These are phyloP conservation scores for Sinapis alba DNA, from an alignment of 441 rosid genomes.

Conservation along the genomic window DNA sequence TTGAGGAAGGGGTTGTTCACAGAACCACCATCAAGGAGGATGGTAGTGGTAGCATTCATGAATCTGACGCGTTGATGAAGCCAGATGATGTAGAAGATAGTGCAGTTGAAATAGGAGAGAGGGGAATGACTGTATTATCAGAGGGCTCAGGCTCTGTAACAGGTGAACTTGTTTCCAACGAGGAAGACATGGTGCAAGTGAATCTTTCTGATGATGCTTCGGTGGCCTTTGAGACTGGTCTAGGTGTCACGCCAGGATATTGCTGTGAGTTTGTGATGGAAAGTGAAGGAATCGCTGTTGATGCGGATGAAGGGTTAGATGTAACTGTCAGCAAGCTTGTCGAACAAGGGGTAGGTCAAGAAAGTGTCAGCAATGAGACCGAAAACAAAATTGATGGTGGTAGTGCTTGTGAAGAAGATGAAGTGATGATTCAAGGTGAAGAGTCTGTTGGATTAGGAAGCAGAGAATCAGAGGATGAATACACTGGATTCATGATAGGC, in stretches of 20 bases:
- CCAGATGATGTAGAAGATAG: constrained; percentile 27
- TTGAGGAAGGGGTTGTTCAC: not conserved
- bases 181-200: constrained; percentile 8
- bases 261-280: constrained; percentile 24
- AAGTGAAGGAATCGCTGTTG: constrained; percentile 17
- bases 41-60: constrained; percentile 11
- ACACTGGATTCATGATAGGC: not conserved
- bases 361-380: constrained; percentile 11
- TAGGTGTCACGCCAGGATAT: not conserved
- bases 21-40: not conserved
- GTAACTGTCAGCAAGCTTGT: constrained; percentile 29
- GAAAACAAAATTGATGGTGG: constrained; percentile 13
- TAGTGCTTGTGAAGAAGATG: constrained; percentile 5
- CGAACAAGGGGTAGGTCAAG: constrained; percentile 22
- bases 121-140: not conserved
- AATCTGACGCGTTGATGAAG: not conserved
- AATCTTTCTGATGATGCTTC: constrained; percentile 9
- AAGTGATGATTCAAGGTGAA: constrained; percentile 9
- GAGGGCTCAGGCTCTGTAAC: not conserved
- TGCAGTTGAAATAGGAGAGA: constrained; percentile 24
- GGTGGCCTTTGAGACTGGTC: not conserved
- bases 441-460: constrained; percentile 15
- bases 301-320: constrained; percentile 20
- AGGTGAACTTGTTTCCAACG: not conserved
- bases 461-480: constrained; percentile 26